Conservation (phyloP, 2,329 filamentous ascomycete species). For the Diaporthe eres region DNA sequence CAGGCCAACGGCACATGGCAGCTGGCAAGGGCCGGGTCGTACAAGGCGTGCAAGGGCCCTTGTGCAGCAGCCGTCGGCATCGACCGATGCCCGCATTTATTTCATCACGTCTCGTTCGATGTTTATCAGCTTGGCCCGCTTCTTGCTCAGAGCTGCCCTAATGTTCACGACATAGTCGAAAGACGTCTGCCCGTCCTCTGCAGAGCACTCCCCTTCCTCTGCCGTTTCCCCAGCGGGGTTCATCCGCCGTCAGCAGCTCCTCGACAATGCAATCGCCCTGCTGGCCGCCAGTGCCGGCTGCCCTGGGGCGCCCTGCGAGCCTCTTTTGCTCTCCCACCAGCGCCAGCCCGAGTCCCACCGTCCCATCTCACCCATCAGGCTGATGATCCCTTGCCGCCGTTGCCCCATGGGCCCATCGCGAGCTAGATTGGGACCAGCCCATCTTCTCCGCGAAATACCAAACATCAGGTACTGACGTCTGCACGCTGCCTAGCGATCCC, state of each 20-base stretch:
- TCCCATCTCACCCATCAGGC: constrained; percentile 14
- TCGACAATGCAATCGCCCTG: constrained; percentile 6
- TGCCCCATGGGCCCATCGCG: constrained; percentile 22
- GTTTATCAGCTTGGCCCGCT: constrained; percentile 37
- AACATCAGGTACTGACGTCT: constrained; percentile 33
- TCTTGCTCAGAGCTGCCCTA: constrained; percentile 29
- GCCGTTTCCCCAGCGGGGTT: constrained; percentile 37
- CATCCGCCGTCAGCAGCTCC: constrained; percentile 34
- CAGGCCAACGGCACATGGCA: constrained; percentile 13
- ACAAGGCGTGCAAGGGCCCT: constrained; percentile 16
- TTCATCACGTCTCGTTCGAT: constrained; percentile 41
- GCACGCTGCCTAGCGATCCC: constrained; percentile 25
- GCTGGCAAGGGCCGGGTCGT: constrained; percentile 20
- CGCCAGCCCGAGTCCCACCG: background rate
- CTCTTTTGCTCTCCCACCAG: background rate
- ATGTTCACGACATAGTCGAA: constrained; percentile 41
- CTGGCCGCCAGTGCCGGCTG: constrained; percentile 2
- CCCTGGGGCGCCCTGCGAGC: background rate
- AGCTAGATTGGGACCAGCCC: constrained; percentile 24
- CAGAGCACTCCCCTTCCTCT: constrained; percentile 33
- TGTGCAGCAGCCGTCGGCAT: constrained; percentile 39
- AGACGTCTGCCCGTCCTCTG: constrained; percentile 34
- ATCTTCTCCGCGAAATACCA: constrained; percentile 26
- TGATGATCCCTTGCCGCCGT: constrained; percentile 26
- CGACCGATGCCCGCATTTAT: constrained; percentile 42